Evolutionary conservation across 2,329 filamentous ascomycete species (phyloP).

Genomic region (Clonostachys chloroleuca): DNA sequence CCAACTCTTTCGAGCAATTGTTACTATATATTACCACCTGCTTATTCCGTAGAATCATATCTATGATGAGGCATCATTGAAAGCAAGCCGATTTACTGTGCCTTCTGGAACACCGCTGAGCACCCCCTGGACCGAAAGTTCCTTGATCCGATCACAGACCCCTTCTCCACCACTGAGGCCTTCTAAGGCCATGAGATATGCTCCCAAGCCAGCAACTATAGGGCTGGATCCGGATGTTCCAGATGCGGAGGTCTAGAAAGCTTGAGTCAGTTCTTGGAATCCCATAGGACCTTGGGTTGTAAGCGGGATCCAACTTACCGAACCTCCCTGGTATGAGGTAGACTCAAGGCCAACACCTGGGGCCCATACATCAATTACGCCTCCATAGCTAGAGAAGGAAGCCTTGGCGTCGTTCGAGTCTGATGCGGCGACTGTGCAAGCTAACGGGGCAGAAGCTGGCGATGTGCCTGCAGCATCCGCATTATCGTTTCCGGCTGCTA

Average conservation of each 20-base stretch:
- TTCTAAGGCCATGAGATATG: slow-evolving; percentile 63
- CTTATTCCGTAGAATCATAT: no score
- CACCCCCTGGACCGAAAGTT: slow-evolving; percentile 63
- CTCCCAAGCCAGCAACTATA: slow-evolving; percentile 84
- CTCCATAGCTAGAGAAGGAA: slow-evolving; percentile 39
- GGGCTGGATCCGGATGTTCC: slow-evolving; percentile 95
- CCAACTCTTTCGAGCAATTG: no score
- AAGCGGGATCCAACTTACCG: neutral
- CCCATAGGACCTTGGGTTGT: neutral
- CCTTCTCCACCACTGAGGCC: slow-evolving; percentile 31
- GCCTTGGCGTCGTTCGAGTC: slow-evolving; percentile 23
- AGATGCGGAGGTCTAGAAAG: slow-evolving; percentile 57
- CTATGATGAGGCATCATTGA: slow-evolving; percentile 30
- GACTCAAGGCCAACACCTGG: slow-evolving; percentile 29
- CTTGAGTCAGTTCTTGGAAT: neutral
- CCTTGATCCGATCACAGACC: slow-evolving; percentile 40
- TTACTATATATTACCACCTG: no score
- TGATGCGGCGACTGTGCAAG: slow-evolving; percentile 40
- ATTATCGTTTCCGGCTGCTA: slow-evolving; percentile 34
- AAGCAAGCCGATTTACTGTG: slow-evolving; percentile 77
- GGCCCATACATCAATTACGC: slow-evolving; percentile 28
- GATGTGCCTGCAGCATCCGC: slow-evolving; percentile 32
- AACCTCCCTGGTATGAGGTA: slow-evolving; percentile 15
- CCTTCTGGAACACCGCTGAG: slow-evolving; percentile 73
- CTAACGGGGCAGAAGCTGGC: slow-evolving; percentile 31